Evolutionary conservation across 768 basidiomycete species (phyloP).

Genomic region (Gymnopilus junonius): DNA sequence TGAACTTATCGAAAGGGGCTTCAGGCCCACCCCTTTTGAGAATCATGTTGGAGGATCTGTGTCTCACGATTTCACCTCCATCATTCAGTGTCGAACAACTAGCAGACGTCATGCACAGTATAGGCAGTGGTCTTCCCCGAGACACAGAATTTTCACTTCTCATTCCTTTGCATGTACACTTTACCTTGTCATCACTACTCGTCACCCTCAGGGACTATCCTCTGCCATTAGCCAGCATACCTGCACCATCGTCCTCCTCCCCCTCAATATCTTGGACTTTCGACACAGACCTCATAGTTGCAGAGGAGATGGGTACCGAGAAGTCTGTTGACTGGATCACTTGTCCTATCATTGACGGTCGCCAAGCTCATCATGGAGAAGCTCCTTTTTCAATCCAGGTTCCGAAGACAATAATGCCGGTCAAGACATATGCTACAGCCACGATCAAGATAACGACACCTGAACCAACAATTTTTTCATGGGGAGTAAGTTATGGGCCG

Average conservation of each 20-base stretch:
- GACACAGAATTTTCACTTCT: slow-evolving; percentile 79
- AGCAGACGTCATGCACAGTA: slow-evolving; percentile 64
- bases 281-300: slow-evolving; percentile 80
- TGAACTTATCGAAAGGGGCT: slow-evolving; percentile 38
- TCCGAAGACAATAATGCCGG: slow-evolving; percentile 94
- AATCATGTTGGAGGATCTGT: slow-evolving; percentile 59
- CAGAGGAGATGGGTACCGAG: slow-evolving; percentile 80
- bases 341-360: slow-evolving; percentile 63
- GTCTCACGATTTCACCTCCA: slow-evolving; percentile 58
- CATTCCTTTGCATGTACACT: slow-evolving; percentile 79
- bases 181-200: slow-evolving; percentile 63
- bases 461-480: slow-evolving; percentile 74
- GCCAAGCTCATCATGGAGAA: slow-evolving; percentile 55
- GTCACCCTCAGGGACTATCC: slow-evolving; percentile 87
- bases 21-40: slow-evolving; percentile 73
- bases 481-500: slow-evolving; percentile 88
- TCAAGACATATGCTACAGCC: slow-evolving; percentile 89
- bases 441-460: slow-evolving; percentile 67
- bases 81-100: slow-evolving; percentile 61
- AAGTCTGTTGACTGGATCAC: slow-evolving; percentile 74
- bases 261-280: slow-evolving; percentile 61
- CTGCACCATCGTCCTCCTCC: slow-evolving; percentile 42
- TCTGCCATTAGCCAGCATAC: slow-evolving; percentile 80
- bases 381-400: slow-evolving; percentile 61
- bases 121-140: slow-evolving; percentile 69